Conservation (phyloP, 2,329 filamentous ascomycete species). For the Kalaharituber pfeilii region DNA sequence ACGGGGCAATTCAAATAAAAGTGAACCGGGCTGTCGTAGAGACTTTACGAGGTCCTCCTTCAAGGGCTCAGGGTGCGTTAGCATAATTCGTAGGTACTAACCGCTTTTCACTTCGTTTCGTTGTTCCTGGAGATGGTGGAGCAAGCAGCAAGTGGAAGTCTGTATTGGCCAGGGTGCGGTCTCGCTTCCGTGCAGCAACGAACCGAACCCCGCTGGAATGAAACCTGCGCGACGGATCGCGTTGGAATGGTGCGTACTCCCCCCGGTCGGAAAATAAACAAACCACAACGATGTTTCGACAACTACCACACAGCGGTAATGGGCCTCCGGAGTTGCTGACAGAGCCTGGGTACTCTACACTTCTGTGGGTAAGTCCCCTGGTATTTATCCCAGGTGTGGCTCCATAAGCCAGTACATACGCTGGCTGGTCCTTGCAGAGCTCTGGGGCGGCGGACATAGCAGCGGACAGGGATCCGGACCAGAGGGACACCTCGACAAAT, state of each 20-base stretch:
- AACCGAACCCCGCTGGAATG: constrained; percentile 1
- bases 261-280: background rate
- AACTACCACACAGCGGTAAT: background rate
- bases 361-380: background rate
- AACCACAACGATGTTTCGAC: background rate
- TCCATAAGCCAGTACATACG: background rate
- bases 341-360: background rate
- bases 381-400: background rate
- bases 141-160: background rate
- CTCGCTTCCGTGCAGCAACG: constrained; percentile 1
- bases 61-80: background rate
- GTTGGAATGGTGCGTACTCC: background rate
- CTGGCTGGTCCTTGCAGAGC: background rate
- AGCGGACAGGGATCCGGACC: background rate
- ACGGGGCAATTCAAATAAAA: background rate
- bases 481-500: background rate
- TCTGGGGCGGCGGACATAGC: background rate
- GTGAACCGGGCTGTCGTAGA: background rate
- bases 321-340: background rate
- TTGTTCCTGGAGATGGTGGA: background rate
- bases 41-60: background rate
- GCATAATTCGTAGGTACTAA: background rate
- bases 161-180: background rate
- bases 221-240: background rate
- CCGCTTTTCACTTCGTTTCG: background rate